Conservation (phyloP, 164 flowering plant species). For the Umbilicus rupestris region DNA sequence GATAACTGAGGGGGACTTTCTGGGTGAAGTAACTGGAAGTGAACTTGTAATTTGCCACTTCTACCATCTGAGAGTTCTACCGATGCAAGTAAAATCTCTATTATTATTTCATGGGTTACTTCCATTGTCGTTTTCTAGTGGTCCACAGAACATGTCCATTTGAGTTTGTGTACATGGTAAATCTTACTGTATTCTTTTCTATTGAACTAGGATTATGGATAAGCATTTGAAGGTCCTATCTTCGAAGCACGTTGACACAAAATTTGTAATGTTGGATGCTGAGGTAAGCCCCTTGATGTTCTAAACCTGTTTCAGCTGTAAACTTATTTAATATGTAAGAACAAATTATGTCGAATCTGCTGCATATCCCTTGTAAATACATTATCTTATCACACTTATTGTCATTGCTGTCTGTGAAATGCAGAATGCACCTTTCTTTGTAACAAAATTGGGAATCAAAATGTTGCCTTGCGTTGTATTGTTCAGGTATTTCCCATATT, state of each 20-base stretch:
- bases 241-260: conserved; percentile 59
- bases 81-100: conserved; percentile 73
- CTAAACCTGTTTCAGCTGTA: no score
- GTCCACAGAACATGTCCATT: neutral
- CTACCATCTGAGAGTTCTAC: conserved; percentile 86
- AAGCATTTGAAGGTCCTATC: conserved; percentile 88
- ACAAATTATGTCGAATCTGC: neutral
- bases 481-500: conserved; percentile 51
- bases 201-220: conserved; percentile 63
- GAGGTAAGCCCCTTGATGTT: conserved; percentile 33
- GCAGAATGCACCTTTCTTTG: conserved; percentile 98
- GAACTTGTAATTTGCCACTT: conserved; percentile 89
- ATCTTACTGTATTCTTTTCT: conserved; percentile 12
- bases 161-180: neutral
- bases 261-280: conserved; percentile 84
- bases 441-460: conserved; percentile 72
- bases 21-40: conserved; percentile 84
- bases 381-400: neutral
- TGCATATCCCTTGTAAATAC: neutral
- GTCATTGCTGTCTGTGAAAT: conserved; percentile 11
- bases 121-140: neutral
- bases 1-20: conserved; percentile 80
- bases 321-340: neutral
- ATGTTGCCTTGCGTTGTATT: conserved; percentile 88
- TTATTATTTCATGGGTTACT: neutral